Percentiles rank a stretch among this genome's conserved stretches.
phyloP scores from a whole-genome alignment of 176 grass and related monocot genomes.

The Musa itinerans region DNA sequence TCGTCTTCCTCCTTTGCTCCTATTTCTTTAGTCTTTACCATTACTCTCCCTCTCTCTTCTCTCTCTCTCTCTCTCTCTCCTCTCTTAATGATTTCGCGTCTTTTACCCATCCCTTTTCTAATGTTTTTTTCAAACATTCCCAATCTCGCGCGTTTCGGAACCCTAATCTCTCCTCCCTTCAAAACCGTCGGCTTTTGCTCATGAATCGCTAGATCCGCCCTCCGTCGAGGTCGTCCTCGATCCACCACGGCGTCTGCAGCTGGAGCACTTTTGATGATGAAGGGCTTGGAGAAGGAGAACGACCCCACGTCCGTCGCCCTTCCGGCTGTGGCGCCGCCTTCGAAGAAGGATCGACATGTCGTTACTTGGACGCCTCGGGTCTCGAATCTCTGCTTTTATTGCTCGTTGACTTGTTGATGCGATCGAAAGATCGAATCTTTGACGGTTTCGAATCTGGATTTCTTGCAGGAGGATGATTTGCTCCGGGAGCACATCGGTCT shows the following conservation, averaged over 20 bases:
- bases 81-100: background rate
- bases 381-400: background rate
- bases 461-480: constrained; percentile 67
- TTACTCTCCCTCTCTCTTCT: background rate
- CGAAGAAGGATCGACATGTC: constrained; percentile 84
- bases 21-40: background rate
- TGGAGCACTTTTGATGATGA: background rate
- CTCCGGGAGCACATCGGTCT: constrained; percentile 69
- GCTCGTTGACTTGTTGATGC: background rate
- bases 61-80: too few species aligned
- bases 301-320: background rate
- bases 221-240: background rate
- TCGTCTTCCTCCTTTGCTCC: background rate
- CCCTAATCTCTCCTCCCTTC: background rate
- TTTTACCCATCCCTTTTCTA: background rate
- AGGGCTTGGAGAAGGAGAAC: background rate
- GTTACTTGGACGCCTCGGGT: constrained; percentile 81
- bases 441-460: constrained; percentile 23
- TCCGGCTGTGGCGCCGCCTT: background rate
- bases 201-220: background rate
- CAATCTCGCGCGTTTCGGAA: constrained; percentile 6
- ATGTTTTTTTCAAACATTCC: constrained; percentile 1
- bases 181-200: background rate
- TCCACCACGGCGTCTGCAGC: background rate
- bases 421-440: background rate